Evolutionary conservation across 495 filamentous ascomycete species (phyloP).

Genomic region (Tuber melanosporum): DNA sequence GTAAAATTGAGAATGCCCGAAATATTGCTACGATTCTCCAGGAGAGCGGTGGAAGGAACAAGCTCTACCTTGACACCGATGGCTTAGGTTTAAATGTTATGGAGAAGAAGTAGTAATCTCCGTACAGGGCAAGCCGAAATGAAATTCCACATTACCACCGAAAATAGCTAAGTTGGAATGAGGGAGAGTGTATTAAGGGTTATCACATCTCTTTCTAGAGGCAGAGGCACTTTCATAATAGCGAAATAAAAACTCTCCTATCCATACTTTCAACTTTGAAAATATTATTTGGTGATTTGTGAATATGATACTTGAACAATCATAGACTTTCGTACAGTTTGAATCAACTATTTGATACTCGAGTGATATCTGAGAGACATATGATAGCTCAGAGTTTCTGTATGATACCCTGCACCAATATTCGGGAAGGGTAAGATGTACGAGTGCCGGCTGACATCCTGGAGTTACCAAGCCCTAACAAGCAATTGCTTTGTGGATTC

Average conservation of each 20-base stretch:
- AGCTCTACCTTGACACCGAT: slow-evolving; percentile 83
- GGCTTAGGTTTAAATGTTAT: slow-evolving; percentile 82
- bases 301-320: not conserved
- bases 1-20: slow-evolving; percentile 93
- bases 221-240: not conserved
- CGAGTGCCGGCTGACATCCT: not conserved
- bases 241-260: not conserved
- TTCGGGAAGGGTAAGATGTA: not conserved
- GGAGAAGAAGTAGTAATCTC: slow-evolving; percentile 11
- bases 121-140: not conserved
- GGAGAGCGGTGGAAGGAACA: slow-evolving; percentile 82
- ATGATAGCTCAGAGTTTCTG: no score
- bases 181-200: not conserved
- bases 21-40: slow-evolving; percentile 77
- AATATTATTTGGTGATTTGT: not conserved
- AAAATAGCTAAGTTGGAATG: not conserved
- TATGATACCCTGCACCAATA: not conserved
- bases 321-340: not conserved
- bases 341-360: not conserved
- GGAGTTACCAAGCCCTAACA: not conserved
- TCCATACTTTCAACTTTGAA: not conserved
- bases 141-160: not conserved
- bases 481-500: not conserved
- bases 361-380: not conserved
- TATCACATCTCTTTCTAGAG: not conserved